Evolutionary conservation across 2,329 filamentous ascomycete genomes (phyloP), one percentile per base, ranked within the genome.

Genomic region (Paramyrothecium roridum): DNA sequence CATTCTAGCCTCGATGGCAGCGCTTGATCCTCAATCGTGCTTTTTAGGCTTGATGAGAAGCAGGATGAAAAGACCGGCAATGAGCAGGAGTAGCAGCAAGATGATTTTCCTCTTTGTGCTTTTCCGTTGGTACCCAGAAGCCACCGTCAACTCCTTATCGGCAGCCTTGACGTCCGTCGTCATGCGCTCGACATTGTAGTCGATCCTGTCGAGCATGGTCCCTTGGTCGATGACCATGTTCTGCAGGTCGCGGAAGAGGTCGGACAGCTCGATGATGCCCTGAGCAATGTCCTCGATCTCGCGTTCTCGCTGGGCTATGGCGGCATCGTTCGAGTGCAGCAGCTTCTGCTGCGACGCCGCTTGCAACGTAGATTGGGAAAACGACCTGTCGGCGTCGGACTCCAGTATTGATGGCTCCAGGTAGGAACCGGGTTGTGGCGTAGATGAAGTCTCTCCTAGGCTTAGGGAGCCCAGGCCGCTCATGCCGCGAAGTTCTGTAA

Each of bases 241-340:
- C 73, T 99, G 95, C 30, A 99, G 78, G 66, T 99, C 95, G 59
- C 96, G 91, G 77, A 99, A 99, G 52, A 99, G 91, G 70, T 97
- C 95, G 3, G 93, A 91, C 8, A 99, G 79, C 69, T 98, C 93
- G 66, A 99, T 98, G 72, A 99, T 98, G 56, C 95, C 93, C 70
- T 97, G 93, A 2, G 95, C 95, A 60, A 99, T 99, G 64, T 97
- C 93, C 68, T 96, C 96, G 65, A 99, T 99, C 73, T 98, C 95
- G 45, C 90, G 87, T 74, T 99, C 95, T 60, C 95, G 90, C 71
- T 98, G 95, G 58, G 88, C 84, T 63, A 99, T 98, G 40, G 85
- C 85, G 3, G 87, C 80, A 68, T 98, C 93, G 67, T 96, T 92
- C 56, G 87, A 88, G 56, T 87, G 84, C 30, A 89, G 76, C 55